Conservation (phyloP, 2,329 filamentous ascomycete species). For the Exophiala alcalophila region DNA sequence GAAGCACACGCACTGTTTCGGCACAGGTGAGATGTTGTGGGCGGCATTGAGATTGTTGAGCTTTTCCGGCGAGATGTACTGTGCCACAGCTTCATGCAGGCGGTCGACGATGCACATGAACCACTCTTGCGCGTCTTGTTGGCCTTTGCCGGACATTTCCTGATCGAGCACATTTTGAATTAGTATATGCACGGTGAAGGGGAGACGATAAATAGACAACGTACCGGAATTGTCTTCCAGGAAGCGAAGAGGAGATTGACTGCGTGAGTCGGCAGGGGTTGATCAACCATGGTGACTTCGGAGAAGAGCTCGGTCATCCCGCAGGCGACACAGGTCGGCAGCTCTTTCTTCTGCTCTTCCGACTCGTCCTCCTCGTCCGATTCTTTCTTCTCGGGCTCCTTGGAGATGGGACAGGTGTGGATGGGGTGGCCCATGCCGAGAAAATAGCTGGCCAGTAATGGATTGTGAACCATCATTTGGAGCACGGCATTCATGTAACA, state of each 20-base stretch:
- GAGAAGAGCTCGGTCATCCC: conserved; percentile 62
- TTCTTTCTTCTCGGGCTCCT: conserved; percentile 28
- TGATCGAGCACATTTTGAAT: conserved; percentile 34
- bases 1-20: conserved; percentile 70
- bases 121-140: conserved; percentile 96
- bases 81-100: conserved; percentile 72
- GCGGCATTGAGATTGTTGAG: conserved; percentile 45
- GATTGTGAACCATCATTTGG: conserved; percentile 90
- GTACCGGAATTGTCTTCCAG: conserved; percentile 75
- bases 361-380: conserved; percentile 28
- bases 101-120: conserved; percentile 94
- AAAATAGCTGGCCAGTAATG: conserved; percentile 86
- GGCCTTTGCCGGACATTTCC: conserved; percentile 81
- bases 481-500: conserved; percentile 98
- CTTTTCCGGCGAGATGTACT: conserved; percentile 18
- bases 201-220: conserved; percentile 37
- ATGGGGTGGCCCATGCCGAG: conserved; percentile 84
- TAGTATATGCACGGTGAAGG: background rate
- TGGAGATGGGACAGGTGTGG: conserved; percentile 62
- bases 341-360: conserved; percentile 26
- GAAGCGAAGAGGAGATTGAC: conserved; percentile 85
- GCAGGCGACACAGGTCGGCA: conserved; percentile 55
- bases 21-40: conserved; percentile 27
- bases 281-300: conserved; percentile 58
- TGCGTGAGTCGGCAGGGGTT: conserved; percentile 84